phyloP scores from a whole-genome alignment of 179 eudicot genomes.

The Spinacia oleracea region DNA sequence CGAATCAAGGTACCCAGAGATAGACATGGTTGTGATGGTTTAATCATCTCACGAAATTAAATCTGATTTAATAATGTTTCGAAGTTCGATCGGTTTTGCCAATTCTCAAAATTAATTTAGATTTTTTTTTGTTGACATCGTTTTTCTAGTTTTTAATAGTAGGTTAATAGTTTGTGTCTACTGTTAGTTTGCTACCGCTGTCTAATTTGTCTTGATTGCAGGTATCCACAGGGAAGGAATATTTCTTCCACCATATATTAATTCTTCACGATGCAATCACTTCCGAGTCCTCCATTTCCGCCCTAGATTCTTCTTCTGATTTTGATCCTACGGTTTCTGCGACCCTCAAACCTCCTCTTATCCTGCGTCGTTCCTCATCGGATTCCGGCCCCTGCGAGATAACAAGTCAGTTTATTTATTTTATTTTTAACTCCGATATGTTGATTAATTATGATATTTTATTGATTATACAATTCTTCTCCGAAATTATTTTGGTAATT shows the following conservation, averaged over 20 bases:
- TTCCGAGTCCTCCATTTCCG: conserved; percentile 55
- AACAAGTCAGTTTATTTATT: conserved; percentile 43
- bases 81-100: no score
- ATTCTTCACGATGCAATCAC: conserved; percentile 37
- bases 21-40: no score
- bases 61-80: no score
- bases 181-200: no score
- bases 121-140: no score
- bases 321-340: conserved; percentile 1
- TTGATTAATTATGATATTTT: neutral
- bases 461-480: neutral
- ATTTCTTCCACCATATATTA: conserved; percentile 13
- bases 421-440: neutral
- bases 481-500: neutral
- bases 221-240: no score
- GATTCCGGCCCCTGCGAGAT: conserved; percentile 69
- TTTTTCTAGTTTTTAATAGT: no score
- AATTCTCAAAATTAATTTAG: no score
- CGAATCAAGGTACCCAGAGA: no score
- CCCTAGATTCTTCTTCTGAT: conserved; percentile 30
- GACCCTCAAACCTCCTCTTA: conserved; percentile 35
- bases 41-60: no score
- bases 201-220: no score
- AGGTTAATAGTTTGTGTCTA: no score
- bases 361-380: conserved; percentile 46